Conservation (phyloP, 306 rosid genomes). For the Begonia fuchsioides region DNA sequence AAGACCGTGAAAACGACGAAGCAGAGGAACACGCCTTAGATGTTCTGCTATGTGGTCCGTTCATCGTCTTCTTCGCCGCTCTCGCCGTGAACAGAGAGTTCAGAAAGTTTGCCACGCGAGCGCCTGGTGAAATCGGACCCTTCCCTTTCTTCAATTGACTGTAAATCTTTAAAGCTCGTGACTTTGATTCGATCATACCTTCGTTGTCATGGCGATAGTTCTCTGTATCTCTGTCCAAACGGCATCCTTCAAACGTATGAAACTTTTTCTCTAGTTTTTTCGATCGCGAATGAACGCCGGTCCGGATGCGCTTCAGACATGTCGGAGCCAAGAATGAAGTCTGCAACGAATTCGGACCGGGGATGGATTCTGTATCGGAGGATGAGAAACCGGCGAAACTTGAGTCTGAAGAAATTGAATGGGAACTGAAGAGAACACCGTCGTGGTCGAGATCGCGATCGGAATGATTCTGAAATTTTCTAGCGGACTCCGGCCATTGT, state of each 20-base stretch:
- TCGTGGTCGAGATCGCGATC: constrained; percentile 29
- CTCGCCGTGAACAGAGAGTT: constrained; percentile 45
- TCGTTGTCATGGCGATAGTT: constrained; percentile 13
- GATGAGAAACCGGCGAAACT: constrained; percentile 71
- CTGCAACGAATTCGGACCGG: constrained; percentile 14
- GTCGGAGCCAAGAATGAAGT: constrained; percentile 37
- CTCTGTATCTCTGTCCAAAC: constrained; percentile 5
- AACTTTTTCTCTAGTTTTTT: constrained; percentile 22
- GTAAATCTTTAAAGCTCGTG: constrained; percentile 66
- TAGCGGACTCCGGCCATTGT: constrained; percentile 9
- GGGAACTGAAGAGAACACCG: constrained; percentile 45
- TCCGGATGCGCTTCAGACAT: constrained; percentile 39
- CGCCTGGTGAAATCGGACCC: constrained; percentile 84
- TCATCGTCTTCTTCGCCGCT: constrained; percentile 16
- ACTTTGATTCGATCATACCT: constrained; percentile 43
- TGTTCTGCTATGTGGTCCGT: constrained; percentile 5
- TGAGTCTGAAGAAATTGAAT: constrained; percentile 73
- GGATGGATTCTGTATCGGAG: constrained; percentile 65
- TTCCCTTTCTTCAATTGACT: constrained; percentile 73
- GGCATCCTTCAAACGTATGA: constrained; percentile 12
- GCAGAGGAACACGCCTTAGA: constrained; percentile 62
- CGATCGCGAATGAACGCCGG: constrained; percentile 16
- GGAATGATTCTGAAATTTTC: constrained; percentile 14
- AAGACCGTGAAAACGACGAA: constrained; percentile 65
- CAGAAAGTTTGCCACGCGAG: constrained; percentile 46